These are phyloP conservation scores for Martensiomyces pterosporus DNA, from an alignment of 192 early-diverging fungal genomes.

Conservation along the genomic window DNA sequence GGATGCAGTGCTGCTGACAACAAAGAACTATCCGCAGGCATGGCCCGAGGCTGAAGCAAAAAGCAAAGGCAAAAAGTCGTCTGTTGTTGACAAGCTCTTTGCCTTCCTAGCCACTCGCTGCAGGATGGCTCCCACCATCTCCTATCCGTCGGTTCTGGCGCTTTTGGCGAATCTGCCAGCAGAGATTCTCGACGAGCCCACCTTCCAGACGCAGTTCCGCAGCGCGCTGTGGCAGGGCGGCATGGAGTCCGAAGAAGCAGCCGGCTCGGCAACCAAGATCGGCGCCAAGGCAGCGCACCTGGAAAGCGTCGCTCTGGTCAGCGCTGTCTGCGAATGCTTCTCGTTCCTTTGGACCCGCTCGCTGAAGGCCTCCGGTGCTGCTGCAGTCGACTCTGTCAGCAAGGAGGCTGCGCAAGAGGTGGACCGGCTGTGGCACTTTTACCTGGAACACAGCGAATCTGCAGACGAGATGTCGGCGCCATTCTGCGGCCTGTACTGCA, in stretches of 20 bases:
- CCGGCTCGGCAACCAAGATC: neutral
- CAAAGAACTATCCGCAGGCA: conserved; percentile 62
- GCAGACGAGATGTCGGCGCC: conserved; percentile 29
- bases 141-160: conserved; percentile 76
- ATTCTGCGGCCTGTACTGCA: conserved; percentile 31
- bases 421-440: conserved; percentile 49
- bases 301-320: conserved; percentile 36
- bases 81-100: conserved; percentile 59
- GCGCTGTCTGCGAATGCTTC: conserved; percentile 38
- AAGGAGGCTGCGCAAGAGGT: conserved; percentile 36
- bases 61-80: conserved; percentile 24
- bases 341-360: conserved; percentile 42
- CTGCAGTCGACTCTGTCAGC: conserved; percentile 5
- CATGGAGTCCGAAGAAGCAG: neutral
- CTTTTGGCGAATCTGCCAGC: conserved; percentile 63
- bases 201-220: conserved; percentile 23
- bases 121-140: conserved; percentile 59
- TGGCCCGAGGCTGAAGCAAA: conserved; percentile 35
- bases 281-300: conserved; percentile 8
- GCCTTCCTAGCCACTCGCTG: conserved; percentile 64
- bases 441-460: conserved; percentile 28
- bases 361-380: conserved; percentile 14
- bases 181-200: conserved; percentile 16
- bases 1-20: conserved; percentile 79
- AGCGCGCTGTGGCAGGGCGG: conserved; percentile 44